phyloP scores from a whole-genome alignment of 2,329 filamentous ascomycete genomes.

The Phaeosphaeriaceae sp. region DNA sequence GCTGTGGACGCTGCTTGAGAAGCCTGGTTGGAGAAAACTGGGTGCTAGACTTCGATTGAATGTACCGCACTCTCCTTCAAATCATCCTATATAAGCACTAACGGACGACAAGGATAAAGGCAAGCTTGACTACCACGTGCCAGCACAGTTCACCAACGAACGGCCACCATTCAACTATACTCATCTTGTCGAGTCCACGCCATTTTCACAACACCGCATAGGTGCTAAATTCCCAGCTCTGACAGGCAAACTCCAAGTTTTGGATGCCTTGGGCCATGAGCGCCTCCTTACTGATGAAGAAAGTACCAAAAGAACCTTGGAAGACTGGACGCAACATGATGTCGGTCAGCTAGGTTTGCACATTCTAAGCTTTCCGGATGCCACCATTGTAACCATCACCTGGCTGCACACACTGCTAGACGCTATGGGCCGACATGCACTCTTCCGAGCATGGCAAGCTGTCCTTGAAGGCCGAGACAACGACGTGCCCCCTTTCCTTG shows the following conservation, averaged over 20 bases:
- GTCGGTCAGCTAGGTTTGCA: constrained; percentile 22
- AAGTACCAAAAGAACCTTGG: constrained; percentile 12
- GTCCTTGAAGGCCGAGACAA: constrained; percentile 30
- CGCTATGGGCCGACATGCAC: constrained; percentile 18
- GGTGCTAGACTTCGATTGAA: constrained; percentile 54
- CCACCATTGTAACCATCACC: constrained; percentile 29
- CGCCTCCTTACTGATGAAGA: constrained; percentile 8
- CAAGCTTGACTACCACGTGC: constrained; percentile 54
- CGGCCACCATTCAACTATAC: constrained; percentile 54
- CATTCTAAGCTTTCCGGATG: constrained; percentile 28
- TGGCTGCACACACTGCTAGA: constrained; percentile 33
- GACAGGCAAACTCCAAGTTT: constrained; percentile 12
- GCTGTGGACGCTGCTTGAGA: constrained; percentile 50
- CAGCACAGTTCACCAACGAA: constrained; percentile 41
- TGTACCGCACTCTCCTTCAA: not conserved
- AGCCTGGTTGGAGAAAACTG: constrained; percentile 56
- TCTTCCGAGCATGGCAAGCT: constrained; percentile 29
- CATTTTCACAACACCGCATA: constrained; percentile 52
- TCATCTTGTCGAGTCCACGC: constrained; percentile 45
- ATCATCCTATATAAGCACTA: not conserved
- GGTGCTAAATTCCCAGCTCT: constrained; percentile 46
- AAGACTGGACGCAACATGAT: constrained; percentile 24
- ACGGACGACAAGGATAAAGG: constrained; percentile 18
- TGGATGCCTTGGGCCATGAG: constrained; percentile 1
- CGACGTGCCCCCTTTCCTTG: constrained; percentile 20